Conservation (phyloP, 495 filamentous ascomycete species). For the Arthonia radiata region DNA sequence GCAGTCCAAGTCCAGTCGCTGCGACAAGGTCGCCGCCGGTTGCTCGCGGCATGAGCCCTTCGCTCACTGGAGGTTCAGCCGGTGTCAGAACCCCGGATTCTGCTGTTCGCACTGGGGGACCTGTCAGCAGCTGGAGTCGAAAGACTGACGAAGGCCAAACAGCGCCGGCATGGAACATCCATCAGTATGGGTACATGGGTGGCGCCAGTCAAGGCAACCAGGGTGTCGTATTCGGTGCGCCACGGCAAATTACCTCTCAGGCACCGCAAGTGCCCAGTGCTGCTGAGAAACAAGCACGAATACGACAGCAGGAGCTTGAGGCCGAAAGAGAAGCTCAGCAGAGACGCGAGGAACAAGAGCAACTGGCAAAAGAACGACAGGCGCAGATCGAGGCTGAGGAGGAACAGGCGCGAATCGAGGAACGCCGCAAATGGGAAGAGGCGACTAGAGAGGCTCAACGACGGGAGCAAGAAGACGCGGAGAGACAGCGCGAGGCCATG, state of each 20-base stretch:
- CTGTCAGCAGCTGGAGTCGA: conserved; percentile 75
- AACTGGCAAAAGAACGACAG: too few relatives aligned
- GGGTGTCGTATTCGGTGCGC: conserved; percentile 72
- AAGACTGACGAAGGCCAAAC: conserved; percentile 56
- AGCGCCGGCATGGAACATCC: conserved; percentile 90
- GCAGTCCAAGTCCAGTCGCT: conserved; percentile 13
- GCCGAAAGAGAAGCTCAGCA: too few relatives aligned
- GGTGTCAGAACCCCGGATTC: conserved; percentile 16
- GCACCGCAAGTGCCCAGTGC: conserved; percentile 53
- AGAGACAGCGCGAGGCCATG: conserved; percentile 29
- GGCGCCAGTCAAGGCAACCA: conserved; percentile 91
- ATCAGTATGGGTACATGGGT: conserved; percentile 93
- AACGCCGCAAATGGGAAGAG: conserved; percentile 29
- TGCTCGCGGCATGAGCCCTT: conserved; percentile 25
- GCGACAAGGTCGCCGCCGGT: conserved; percentile 4
- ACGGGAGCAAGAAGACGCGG: conserved; percentile 37
- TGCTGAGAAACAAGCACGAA: conserved; percentile 43
- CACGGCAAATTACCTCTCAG: conserved; percentile 75
- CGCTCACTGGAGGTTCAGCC: conserved; percentile 19
- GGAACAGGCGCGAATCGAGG: conserved; percentile 27
- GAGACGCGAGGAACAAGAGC: too few relatives aligned
- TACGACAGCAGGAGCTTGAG: too few relatives aligned
- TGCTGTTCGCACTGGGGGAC: conserved; percentile 10
- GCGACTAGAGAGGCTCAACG: conserved; percentile 31
- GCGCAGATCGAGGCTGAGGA: too few relatives aligned